Evolutionary conservation across 352 stramenopile genomes (phyloP), one percentile per base, ranked within the genome.

Genomic region (Halophytophthora polymorphica): DNA sequence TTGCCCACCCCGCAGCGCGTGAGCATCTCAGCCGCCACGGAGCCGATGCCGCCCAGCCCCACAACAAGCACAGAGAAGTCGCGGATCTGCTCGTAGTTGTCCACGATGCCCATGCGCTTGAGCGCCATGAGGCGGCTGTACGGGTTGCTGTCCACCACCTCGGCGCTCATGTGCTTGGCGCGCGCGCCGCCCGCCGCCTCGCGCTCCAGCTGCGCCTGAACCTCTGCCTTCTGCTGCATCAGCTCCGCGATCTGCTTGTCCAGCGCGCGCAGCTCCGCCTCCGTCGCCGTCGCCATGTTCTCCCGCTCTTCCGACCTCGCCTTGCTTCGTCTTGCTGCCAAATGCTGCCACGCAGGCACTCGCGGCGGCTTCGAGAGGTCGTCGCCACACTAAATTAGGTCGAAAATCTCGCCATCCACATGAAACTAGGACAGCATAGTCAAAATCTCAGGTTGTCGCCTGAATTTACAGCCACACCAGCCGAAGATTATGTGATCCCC

Each of bases 111-210:
- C 87, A 96, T 96, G 48, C 81, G 83, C 55, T 96, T 90, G 46
- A 96, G 76, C 37, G 87, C 87, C 83, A 96, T 92, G 19, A 96
- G 69, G 14, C 87, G 82, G 47, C 76, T 92, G 76, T 96, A 96
- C 35, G 84, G 86, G 61, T 96, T 95, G 56, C 72, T 88, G 66
- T 90, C 80, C 45, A 88, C 78, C 25, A 90, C 83, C 54, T 91
- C 79, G 55, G 72, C 81, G 54, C 75, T 87, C 82, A 93, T 93
- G 17, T 70, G 48, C 59, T 74, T 77, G 18, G 55, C 39, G 35
- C 64, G 64, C 8, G 47, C 60, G 4, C 61, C 50, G 1, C 48
- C 45, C 45, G 60, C 58, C 29, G 59, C 68, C 46, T 83, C 65
- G 4, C 34, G 39, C 60, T 87, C 78, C 35, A 90, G 69, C 41